Base-by-base conservation (phyloP, 495 filamentous ascomycete genomes). In the Penicillium paxilli region DNA sequence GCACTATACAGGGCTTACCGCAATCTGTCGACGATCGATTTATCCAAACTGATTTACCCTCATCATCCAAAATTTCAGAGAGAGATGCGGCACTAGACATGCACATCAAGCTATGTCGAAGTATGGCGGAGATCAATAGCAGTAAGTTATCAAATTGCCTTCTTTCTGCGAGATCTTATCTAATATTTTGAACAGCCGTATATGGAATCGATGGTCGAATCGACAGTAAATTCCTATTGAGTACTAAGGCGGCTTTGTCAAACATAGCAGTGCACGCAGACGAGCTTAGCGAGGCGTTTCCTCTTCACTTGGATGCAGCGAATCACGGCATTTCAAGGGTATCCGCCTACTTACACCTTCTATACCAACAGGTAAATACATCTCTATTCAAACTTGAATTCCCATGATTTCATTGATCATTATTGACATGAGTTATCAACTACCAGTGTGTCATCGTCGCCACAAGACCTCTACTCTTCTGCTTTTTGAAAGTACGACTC, bases 381-480 rank as follows among this genome's bases (percentile, higher is more conserved):
- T n/a, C n/a, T n/a, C n/a, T n/a, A n/a, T n/a, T n/a, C n/a, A n/a
- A n/a, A n/a, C n/a, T n/a, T n/a, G n/a, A n/a, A n/a, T n/a, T n/a
- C n/a, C n/a, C n/a, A n/a, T n/a, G n/a, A n/a, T n/a, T n/a, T n/a
- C n/a, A n/a, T n/a, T n/a, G n/a, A n/a, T n/a, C n/a, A n/a, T n/a
- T n/a, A n/a, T n/a, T n/a, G n/a, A n/a, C n/a, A n/a, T n/a, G n/a
- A n/a, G n/a, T n/a, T n/a, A n/a, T n/a, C n/a, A n/a, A n/a, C n/a
- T n/a, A n/a, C 38, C 73, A 74, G 62, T 76, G 74, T 46, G 72
- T 78, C 14, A 58, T 78, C 25, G 59, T 76, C 7, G 72, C 72
- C 19, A 77, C 71, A 24, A 52, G 73, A 54, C 73, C 71, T 14
- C 52, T 76, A 5, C 52, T 77, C 10, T 71, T 71, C 45, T 70